Percentiles rank a stretch among this genome's conserved stretches.
Evolutionary conservation across 2,329 filamentous ascomycete genomes (phyloP).

Genomic region (Xylaria multiplex): DNA sequence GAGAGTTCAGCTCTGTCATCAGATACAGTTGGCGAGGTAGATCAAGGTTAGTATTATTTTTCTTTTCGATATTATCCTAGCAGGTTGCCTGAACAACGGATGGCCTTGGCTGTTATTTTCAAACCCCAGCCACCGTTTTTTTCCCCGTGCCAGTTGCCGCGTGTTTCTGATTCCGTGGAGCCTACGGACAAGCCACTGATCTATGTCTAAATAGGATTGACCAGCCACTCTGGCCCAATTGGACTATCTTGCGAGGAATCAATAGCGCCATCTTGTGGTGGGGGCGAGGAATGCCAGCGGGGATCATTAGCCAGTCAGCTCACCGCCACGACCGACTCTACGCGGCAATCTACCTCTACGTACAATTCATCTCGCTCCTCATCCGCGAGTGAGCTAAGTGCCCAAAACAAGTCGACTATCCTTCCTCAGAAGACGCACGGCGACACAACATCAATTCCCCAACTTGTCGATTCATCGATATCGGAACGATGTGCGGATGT

Average conservation of each 20-base stretch:
- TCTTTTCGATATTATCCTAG: not conserved
- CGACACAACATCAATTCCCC: not conserved
- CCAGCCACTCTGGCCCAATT: not conserved
- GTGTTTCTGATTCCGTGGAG: not conserved
- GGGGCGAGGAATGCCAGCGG: constrained; percentile 25
- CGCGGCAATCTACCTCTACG: constrained; percentile 37
- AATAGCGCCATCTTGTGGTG: constrained; percentile 16
- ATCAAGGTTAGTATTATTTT: constrained; percentile 25
- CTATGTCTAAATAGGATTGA: constrained; percentile 13
- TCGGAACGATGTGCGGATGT: constrained; percentile 1
- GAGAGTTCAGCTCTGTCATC: constrained; percentile 5
- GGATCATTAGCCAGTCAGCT: constrained; percentile 36
- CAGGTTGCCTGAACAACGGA: not conserved
- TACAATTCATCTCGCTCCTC: constrained; percentile 34
- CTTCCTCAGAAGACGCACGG: constrained; percentile 7
- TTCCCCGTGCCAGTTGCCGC: not conserved
- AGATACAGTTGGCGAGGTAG: not conserved
- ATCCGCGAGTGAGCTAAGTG: constrained; percentile 36
- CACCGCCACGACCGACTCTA: constrained; percentile 34
- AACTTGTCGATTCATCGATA: not conserved
- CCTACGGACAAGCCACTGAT: constrained; percentile 6
- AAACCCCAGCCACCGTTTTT: not conserved
- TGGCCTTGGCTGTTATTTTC: not conserved
- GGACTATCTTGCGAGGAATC: constrained; percentile 16
- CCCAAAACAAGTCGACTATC: constrained; percentile 23